Evolutionary conservation across 495 filamentous ascomycete species (phyloP).

Genomic region (Tuber aestivum): DNA sequence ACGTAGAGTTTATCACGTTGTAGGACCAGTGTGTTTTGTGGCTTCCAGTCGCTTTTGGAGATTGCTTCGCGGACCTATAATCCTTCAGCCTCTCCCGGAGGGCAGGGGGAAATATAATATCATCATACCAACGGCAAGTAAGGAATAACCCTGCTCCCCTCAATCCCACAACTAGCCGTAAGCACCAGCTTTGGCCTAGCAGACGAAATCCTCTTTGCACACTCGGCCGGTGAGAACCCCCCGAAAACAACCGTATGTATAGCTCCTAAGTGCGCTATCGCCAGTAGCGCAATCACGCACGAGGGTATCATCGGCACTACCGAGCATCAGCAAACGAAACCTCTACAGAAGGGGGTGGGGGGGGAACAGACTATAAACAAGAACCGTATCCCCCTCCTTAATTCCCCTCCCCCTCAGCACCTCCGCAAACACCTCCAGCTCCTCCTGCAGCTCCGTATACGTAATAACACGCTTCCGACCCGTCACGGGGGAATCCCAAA

Average conservation of each 20-base stretch:
- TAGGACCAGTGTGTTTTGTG: conserved; percentile 43
- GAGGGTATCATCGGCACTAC: conserved; percentile 94
- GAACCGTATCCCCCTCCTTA: conserved; percentile 78
- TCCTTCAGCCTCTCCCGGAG: conserved; percentile 9
- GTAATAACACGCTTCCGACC: conserved; percentile 64
- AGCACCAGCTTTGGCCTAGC: conserved; percentile 68
- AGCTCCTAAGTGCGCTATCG: conserved; percentile 73
- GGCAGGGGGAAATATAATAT: not conserved
- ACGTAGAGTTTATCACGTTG: conserved; percentile 69
- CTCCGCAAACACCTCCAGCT: conserved; percentile 77
- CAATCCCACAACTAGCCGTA: conserved; percentile 88
- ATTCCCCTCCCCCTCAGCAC: conserved; percentile 80
- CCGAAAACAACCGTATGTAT: conserved; percentile 91
- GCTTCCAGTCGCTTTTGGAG: conserved; percentile 49
- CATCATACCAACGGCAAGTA: conserved; percentile 33
- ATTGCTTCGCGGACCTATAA: conserved; percentile 46
- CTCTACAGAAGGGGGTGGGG: not conserved
- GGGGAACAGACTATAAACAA: conserved; percentile 71
- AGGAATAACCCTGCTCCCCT: conserved; percentile 53
- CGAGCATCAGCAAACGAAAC: not conserved
- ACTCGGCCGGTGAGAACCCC: conserved; percentile 72
- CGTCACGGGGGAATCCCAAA: conserved; percentile 84
- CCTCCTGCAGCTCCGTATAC: conserved; percentile 68
- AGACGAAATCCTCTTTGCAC: conserved; percentile 84
- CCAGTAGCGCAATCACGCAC: conserved; percentile 75